Evolutionary conservation across 495 filamentous ascomycete genomes (phyloP).

Genomic region (Talaromyces stipitatus): DNA sequence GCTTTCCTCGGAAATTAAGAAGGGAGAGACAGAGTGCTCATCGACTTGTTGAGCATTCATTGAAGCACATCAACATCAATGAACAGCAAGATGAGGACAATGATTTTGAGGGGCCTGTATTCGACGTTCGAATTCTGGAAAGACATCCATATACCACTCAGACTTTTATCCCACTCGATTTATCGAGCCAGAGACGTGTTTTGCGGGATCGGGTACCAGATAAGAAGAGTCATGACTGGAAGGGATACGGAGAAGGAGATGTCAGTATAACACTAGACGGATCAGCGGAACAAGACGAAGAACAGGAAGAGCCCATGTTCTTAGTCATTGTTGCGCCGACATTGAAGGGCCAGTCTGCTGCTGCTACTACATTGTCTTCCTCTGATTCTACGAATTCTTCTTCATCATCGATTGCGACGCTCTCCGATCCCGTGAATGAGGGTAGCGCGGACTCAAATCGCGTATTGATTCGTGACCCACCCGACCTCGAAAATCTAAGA

Average conservation of each 20-base stretch:
- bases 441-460: slow-evolving; percentile 23
- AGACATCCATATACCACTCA: slow-evolving; percentile 92
- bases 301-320: slow-evolving; percentile 38
- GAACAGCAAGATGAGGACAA: slow-evolving; percentile 13
- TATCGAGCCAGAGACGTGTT: slow-evolving; percentile 25
- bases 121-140: slow-evolving; percentile 73
- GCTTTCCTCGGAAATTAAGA: slow-evolving; percentile 56
- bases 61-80: slow-evolving; percentile 4
- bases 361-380: slow-evolving; percentile 18
- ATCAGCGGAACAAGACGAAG: slow-evolving; percentile 2
- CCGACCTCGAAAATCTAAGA: slow-evolving; percentile 60
- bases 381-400: not conserved
- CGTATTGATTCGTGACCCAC: slow-evolving; percentile 50
- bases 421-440: not conserved
- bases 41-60: not conserved
- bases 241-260: slow-evolving; percentile 18
- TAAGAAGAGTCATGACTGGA: slow-evolving; percentile 4
- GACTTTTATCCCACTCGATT: slow-evolving; percentile 76
- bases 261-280: not conserved
- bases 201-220: not conserved
- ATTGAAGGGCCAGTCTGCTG: slow-evolving; percentile 23
- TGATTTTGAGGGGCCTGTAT: slow-evolving; percentile 25
- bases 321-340: slow-evolving; percentile 91
- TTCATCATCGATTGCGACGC: not conserved
- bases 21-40: slow-evolving; percentile 5